Base-by-base conservation (phyloP, 2,329 filamentous ascomycete species). In the Acrodontium crateriforme region DNA sequence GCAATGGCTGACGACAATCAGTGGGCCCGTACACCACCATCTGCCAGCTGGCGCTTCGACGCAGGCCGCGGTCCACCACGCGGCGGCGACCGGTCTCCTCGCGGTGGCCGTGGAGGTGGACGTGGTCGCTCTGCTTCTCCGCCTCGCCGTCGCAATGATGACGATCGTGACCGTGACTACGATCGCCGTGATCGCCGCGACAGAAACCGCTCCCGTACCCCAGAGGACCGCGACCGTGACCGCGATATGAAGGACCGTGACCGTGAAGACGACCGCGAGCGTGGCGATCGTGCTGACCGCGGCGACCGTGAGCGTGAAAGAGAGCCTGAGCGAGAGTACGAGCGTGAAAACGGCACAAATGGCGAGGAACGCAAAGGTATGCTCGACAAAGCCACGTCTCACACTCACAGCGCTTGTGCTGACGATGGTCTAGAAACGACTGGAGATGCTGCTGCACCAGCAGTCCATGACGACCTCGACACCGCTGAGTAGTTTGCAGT, bases 11-110 rank as follows among this genome's bases (percentile, higher is more conserved):
- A 9, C 17, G 10, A 24, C 7, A 9, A n/a, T 25, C 40, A 98
- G 89, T 98, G 89, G 89, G 89, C 89, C 48, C 82, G 89, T 47
- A 98, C 89, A 49, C 89, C 89, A 48, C 89, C 89, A 27, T 95
- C 89, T 42, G 89, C 89, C 29, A 95, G 85, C 16, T 98, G 89
- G 89, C 81, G 89, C 37, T 98, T 98, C 54, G 89, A 94, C 58
- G 84, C 83, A 43, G 87, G 85, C 36, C 74, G 79, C 49, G 79
- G 83, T 48, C 78, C 77, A 44, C 75, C 79, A 33, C 78, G 78
- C 34, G 52, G 62, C 20, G 38, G 78, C 44, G 78, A 82, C 35
- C 79, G 81, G 37, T 79, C 79, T 31, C 80, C 77, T 39, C 82
- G 83, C 38, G 77, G 83, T 40, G 71, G 70, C 30, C n/a, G n/a